Evolutionary conservation across 257 asterid genomes (phyloP), one percentile per base, ranked within the genome.

Genomic region (Solanum arcanum): DNA sequence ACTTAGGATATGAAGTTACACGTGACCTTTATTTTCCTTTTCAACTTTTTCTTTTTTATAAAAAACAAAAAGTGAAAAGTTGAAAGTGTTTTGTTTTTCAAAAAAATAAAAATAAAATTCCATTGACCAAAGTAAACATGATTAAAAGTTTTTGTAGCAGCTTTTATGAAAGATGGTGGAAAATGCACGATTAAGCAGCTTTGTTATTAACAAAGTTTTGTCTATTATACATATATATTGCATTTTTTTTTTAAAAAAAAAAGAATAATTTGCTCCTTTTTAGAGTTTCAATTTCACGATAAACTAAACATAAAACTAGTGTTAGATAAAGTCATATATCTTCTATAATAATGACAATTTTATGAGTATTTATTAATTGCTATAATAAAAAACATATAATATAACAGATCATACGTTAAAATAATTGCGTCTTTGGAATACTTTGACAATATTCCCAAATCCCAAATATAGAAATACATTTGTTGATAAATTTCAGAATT

Each of bases 101-200:
- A 64, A 11, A 64, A 31, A 74, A 86, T 13, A 84, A 75, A 33
- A 62, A 46, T 12, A 12, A 87, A 75, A 62, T 78, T 90, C 62
- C 89, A 90, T 87, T 88, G 89, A 83, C 89, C 89, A 86, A 86
- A 85, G 90, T 44, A 87, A 89, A 86, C 88, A 89, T 89, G 90
- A 89, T 86, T 81, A n/a, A 69, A 69, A 52, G 83, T 66, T 83
- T 68, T 86, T 35, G 49, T 60, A 44, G 85, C 87, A 86, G 91
- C 91, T 86, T 90, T 90, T 85, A 12, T 41, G 84, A 86, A 81
- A 23, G 83, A 81, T 82, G 85, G 85, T 80, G 85, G 85, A 80
- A 47, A 80, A 47, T 21, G 90, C 87, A 86, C 72, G 59, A 60
- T 85, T 31, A 74, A 74, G 46, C 85, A 77, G 73, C 91, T 86